phyloP scores from a whole-genome alignment of 257 asterid species.

The Paraleonurus japonicus region DNA sequence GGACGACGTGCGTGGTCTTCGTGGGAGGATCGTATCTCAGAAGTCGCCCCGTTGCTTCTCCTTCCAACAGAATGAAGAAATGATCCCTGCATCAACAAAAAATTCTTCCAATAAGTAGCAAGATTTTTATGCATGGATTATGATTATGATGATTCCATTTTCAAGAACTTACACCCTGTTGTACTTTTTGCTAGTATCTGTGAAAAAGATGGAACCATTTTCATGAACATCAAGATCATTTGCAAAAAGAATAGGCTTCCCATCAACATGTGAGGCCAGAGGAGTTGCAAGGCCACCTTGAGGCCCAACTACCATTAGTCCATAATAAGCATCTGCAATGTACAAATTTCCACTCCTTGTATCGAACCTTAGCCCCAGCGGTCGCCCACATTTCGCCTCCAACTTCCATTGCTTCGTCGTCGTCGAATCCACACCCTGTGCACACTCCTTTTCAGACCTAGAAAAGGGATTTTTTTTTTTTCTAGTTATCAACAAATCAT shows the following conservation, averaged over 20 bases:
- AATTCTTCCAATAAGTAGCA: not conserved
- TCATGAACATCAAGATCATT: slow-evolving; percentile 83
- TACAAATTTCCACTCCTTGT: slow-evolving; percentile 59
- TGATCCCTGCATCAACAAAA: slow-evolving; percentile 45
- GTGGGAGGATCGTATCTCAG: slow-evolving; percentile 76
- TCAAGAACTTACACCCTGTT: slow-evolving; percentile 63
- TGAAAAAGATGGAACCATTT: slow-evolving; percentile 91
- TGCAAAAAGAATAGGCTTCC: slow-evolving; percentile 75
- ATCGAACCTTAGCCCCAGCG: slow-evolving; percentile 81
- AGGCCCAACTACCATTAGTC: slow-evolving; percentile 75
- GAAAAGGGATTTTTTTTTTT: not conserved
- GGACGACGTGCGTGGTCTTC: slow-evolving; percentile 62
- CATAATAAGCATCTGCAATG: slow-evolving; percentile 88
- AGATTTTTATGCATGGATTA: not conserved
- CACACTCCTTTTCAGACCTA: slow-evolving; percentile 73
- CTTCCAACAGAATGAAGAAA: slow-evolving; percentile 81
- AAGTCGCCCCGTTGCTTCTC: slow-evolving; percentile 81
- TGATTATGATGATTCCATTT: not conserved
- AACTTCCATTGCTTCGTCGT: slow-evolving; percentile 73
- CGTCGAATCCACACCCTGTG: slow-evolving; percentile 62
- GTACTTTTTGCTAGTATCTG: slow-evolving; percentile 80
- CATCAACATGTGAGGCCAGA: slow-evolving; percentile 59
- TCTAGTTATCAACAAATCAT: not conserved
- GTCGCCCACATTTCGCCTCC: slow-evolving; percentile 80
- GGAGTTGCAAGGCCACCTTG: slow-evolving; percentile 74